phyloP scores from a whole-genome alignment of 495 filamentous ascomycete species.

The Aspergillus sclerotioniger region DNA sequence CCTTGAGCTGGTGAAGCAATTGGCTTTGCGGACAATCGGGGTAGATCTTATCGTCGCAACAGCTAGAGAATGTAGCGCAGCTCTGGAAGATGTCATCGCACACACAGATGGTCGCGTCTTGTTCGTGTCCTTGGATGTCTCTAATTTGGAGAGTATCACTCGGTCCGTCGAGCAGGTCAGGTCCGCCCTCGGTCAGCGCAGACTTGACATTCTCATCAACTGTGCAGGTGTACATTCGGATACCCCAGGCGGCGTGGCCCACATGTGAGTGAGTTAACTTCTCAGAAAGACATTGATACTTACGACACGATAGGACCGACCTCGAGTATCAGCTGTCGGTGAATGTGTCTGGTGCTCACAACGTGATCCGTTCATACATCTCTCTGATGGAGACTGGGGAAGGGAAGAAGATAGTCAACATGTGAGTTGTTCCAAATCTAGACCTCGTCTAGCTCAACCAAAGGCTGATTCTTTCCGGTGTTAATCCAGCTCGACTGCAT shows the following conservation, averaged over 20 bases:
- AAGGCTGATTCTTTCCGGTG: background rate
- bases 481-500: slow-evolving; percentile 25
- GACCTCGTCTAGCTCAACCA: background rate
- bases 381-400: slow-evolving; percentile 35
- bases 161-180: slow-evolving; percentile 34
- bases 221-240: slow-evolving; percentile 36
- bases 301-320: slow-evolving; percentile 18
- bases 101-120: slow-evolving; percentile 28
- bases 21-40: background rate
- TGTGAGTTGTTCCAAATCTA: slow-evolving; percentile 25
- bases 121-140: slow-evolving; percentile 42
- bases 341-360: slow-evolving; percentile 41
- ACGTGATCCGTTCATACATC: slow-evolving; percentile 34
- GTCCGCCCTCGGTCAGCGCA: slow-evolving; percentile 28
- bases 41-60: slow-evolving; percentile 27
- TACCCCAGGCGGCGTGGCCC: slow-evolving; percentile 17
- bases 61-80: slow-evolving; percentile 27
- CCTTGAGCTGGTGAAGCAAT: slow-evolving; percentile 33
- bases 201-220: slow-evolving; percentile 48
- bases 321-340: slow-evolving; percentile 34
- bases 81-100: slow-evolving; percentile 18
- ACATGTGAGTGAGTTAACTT: slow-evolving; percentile 18
- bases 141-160: slow-evolving; percentile 33
- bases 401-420: slow-evolving; percentile 45
- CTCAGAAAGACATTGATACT: background rate